phyloP scores from a whole-genome alignment of 1,139 yeast genomes.

The Magnusiomyces paraingens region DNA sequence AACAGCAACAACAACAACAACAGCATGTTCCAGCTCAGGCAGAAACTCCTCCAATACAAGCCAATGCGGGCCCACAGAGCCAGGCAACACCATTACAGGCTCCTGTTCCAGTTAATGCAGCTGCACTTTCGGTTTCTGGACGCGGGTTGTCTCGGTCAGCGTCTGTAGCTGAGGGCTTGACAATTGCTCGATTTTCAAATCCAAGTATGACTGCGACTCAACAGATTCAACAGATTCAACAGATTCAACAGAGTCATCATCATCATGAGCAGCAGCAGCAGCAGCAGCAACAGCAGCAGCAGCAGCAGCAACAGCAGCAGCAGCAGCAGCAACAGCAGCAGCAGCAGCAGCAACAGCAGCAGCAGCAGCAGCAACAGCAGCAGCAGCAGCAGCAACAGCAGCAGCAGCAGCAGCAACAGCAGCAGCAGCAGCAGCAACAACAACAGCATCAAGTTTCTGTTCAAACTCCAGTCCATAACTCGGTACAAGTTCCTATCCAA shows the following conservation, averaged over 20 bases:
- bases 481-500: neutral
- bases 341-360: neutral
- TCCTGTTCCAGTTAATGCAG: too few species aligned
- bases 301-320: neutral
- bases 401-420: neutral
- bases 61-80: too few species aligned
- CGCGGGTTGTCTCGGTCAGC: too few species aligned
- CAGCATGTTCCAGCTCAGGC: too few species aligned
- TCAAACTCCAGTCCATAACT: neutral
- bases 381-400: conserved; percentile 4
- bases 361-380: neutral
- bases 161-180: too few species aligned
- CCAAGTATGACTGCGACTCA: too few species aligned
- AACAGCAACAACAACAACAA: too few species aligned
- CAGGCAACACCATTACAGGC: too few species aligned
- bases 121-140: too few species aligned
- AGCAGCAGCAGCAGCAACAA: too few species aligned
- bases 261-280: neutral
- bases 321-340: neutral
- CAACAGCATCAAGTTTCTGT: neutral
- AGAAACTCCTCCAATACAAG: too few species aligned
- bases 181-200: too few species aligned
- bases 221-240: neutral
- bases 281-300: neutral
- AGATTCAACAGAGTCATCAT: neutral